These are phyloP conservation scores for Thozetella sp. DNA, from an alignment of 495 filamentous ascomycete species.

Conservation along the genomic window DNA sequence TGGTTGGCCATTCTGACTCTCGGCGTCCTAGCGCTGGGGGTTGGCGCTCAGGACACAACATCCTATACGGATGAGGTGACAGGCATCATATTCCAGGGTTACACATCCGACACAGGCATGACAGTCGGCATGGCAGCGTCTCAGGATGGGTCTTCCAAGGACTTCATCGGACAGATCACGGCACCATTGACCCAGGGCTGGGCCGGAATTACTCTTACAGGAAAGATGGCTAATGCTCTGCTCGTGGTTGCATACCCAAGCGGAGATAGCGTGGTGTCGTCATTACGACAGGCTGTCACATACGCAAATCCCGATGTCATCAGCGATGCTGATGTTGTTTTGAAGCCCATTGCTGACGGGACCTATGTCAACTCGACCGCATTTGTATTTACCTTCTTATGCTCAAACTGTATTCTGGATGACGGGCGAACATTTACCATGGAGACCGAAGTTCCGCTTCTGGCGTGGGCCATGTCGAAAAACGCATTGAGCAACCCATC, in stretches of 20 bases:
- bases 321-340: not conserved
- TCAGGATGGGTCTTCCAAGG: not conserved
- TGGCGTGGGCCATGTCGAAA: not conserved
- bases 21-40: not conserved
- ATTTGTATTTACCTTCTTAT: not conserved
- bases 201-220: not conserved
- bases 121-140: not conserved
- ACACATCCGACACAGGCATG: conserved; percentile 20
- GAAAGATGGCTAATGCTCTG: not conserved
- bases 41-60: conserved; percentile 11
- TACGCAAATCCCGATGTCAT: not conserved
- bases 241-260: not conserved
- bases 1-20: not conserved
- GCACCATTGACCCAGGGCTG: not conserved
- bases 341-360: not conserved
- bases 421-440: not conserved
- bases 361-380: not conserved
- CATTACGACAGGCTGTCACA: not conserved
- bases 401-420: not conserved
- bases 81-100: conserved; percentile 29
- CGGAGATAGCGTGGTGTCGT: not conserved
- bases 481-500: not conserved
- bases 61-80: conserved; percentile 25
- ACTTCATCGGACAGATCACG: conserved; percentile 1
- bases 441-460: not conserved